Base-by-base conservation (phyloP, 2,329 filamentous ascomycete species). In the Nigrospora osmanthi region DNA sequence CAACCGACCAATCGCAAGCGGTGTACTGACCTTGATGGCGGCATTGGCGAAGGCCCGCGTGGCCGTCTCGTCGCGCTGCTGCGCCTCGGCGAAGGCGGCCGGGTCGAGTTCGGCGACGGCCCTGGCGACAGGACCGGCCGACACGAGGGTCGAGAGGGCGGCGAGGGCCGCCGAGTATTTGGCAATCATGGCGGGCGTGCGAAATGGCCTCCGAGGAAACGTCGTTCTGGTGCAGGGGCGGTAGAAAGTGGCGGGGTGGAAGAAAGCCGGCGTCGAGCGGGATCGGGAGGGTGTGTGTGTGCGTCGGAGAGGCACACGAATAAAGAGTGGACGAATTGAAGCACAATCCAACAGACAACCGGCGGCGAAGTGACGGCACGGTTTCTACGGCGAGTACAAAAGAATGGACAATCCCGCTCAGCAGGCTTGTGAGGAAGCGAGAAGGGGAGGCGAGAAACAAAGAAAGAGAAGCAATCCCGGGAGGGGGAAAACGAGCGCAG, bases 61-160 rank as follows among this genome's bases (percentile, higher is more conserved):
- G 12, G 68, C 68, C n/a, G 63, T 69, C 42, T 58, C 54, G 49
- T 72, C 68, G 32, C 61, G 58, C 45, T 62, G 58, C 23, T 72
- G 69, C 16, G 68, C 68, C 52, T 71, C 64, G 35, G 61, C 61
- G 43, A 67, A 66, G 30, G 67, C 66, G 34, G 56, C 58, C 47
- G 64, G 58, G 38, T 71, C 55, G 28, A 70, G 56, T 35, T 60
- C 50, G 19, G 57, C 47, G 31, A 70, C 67, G 5, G 54, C 50
- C 32, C 62, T 53, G 15, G 32, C 45, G n/a, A 48, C 40, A 6
- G 58, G 58, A 17, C 53, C 52, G 32, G 58, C 53, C 15, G 35
- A 28, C 6, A 34, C 46, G 23, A 44, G 31, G 11, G 43, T 38
- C 17, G 46, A 42, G 23, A 37, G 19, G 4, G 28, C 33, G 19